These are phyloP conservation scores for Ceratonia siliqua DNA, from an alignment of 306 rosid species.

Conservation along the genomic window DNA sequence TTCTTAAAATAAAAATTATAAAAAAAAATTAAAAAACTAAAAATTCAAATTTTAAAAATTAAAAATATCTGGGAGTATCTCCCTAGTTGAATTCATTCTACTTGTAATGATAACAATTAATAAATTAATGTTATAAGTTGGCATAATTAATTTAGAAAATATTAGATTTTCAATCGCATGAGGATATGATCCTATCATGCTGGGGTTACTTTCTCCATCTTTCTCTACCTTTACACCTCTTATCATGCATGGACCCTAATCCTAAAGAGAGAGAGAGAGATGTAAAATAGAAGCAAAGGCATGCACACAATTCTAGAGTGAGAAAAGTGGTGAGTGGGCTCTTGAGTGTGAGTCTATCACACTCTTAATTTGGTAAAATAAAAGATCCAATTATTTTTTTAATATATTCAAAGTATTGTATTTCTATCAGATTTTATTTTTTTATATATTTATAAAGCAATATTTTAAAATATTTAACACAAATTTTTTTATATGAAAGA, in stretches of 20 bases:
- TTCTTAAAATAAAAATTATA: no score
- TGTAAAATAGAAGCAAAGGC: constrained; percentile 98
- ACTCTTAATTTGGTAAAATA: no score
- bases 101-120: constrained; percentile 63
- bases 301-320: constrained; percentile 64
- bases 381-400: no score
- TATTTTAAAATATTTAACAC: no score
- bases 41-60: no score
- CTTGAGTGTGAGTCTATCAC: constrained; percentile 42
- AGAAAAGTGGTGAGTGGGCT: constrained; percentile 56
- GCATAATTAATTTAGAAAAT: constrained; percentile 64
- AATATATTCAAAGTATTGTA: no score
- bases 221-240: constrained; percentile 64
- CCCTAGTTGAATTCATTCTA: constrained; percentile 46
- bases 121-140: constrained; percentile 46
- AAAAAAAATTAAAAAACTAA: no score
- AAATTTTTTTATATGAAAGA: no score
- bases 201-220: constrained; percentile 41
- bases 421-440: no score
- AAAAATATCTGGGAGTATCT: no score
- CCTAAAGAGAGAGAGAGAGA: constrained; percentile 45
- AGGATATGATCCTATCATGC: constrained; percentile 57
- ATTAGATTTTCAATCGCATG: constrained; percentile 68
- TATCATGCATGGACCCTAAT: constrained; percentile 56
- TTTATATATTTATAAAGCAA: no score